Evolutionary conservation across 805 yeast species (phyloP), one percentile per base, ranked within the genome.

Genomic region (Barnettozyma vustinii): DNA sequence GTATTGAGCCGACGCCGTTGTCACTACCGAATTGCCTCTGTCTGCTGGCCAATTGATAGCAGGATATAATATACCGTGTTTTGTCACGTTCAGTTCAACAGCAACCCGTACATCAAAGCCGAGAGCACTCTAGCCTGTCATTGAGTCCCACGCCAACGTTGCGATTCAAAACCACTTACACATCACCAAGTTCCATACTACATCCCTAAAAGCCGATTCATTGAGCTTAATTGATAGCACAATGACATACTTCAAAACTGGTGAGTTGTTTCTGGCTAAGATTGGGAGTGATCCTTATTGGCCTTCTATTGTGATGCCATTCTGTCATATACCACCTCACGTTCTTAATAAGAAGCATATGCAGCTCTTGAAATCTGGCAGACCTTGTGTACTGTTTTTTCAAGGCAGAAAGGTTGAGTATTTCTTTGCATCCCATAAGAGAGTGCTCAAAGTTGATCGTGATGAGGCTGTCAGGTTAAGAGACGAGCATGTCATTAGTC

Each of bases 231-330:
- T 15, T 30, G 16, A 12, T 5, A 3, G 3, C 12, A 13, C n/a
- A 15, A 23, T 19, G 21, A 15, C 30, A 4, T 18, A 23, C 4
- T 39, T 39, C 8, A 16, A 20, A 10, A 13, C 42, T 15, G 58
- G 59, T 46, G 72, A 68, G 45, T 57, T 71, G 58, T 77, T 75
- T 9, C 62, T 73, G 48, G 72, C 77, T 45, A 74, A 73, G 51
- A 68, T 73, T 72, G 66, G 69, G 16, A 69, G 73, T 18, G 74
- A 65, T 55, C 74, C 76, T 2, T 69, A 71, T 10, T 75, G 80
- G 80, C 80, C 80, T 9, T 71, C 77, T 10, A 70, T 73, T 44
- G 71, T 75, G 43, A 21, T 49, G 2, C 52, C 52, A 9, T 30
- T n/a, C 36, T 40, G 35, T 12, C 46, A 37, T 13, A 15, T 39